Percentiles rank a stretch among this genome's conserved stretches.
Evolutionary conservation across 2,329 filamentous ascomycete species (phyloP).

Genomic region (Ceratocystis cacaofunesta): DNA sequence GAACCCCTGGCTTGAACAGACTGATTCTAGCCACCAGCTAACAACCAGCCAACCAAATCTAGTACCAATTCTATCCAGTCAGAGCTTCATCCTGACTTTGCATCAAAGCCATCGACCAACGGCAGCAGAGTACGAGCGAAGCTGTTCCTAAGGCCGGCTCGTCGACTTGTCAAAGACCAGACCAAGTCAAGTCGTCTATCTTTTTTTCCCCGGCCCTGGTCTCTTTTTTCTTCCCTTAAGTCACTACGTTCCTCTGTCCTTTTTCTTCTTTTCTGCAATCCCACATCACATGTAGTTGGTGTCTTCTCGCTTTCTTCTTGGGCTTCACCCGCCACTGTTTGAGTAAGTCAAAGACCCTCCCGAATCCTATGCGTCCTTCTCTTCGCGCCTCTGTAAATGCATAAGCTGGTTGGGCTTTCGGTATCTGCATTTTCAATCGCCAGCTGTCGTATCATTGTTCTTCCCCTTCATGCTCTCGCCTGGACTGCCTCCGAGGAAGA

Average conservation of each 20-base stretch:
- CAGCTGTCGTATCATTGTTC: not conserved
- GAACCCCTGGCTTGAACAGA: not conserved
- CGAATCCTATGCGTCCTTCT: not conserved
- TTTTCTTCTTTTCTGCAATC: not conserved
- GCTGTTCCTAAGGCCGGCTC: not conserved
- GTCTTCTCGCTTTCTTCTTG: not conserved
- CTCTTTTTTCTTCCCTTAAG: not conserved
- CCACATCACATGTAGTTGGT: not conserved
- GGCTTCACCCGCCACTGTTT: conserved; percentile 2
- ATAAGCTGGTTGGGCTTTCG: not conserved
- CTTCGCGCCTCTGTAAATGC: not conserved
- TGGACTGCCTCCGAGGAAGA: too few species aligned
- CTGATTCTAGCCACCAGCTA: not conserved
- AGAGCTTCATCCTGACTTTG: not conserved
- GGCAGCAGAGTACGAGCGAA: not conserved
- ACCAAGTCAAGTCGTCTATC: not conserved
- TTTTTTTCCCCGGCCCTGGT: not conserved
- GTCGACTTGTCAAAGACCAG: not conserved
- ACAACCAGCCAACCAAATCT: not conserved
- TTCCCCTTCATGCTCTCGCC: not conserved
- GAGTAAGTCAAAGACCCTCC: not conserved
- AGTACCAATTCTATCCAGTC: not conserved
- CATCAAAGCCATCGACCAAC: not conserved
- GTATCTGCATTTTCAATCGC: not conserved
- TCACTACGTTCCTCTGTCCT: not conserved